Percentiles rank a stretch among this genome's conserved stretches.
phyloP scores from a whole-genome alignment of 306 rosid species.

The Gynostemma pentaphyllum region DNA sequence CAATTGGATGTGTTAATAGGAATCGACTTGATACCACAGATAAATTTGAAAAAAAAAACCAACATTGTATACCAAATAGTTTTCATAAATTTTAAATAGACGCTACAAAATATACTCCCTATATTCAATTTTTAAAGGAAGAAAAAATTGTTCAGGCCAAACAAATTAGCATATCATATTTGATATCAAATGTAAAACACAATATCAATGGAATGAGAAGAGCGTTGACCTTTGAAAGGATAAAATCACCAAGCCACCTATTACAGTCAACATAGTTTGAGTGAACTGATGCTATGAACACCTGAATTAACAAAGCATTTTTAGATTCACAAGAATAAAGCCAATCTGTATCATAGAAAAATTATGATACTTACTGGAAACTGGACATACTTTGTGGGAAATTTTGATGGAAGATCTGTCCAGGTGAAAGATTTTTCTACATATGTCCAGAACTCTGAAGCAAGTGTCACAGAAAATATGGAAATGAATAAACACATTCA shows the following conservation, averaged over 20 bases:
- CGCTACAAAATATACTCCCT: background rate
- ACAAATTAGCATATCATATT: background rate
- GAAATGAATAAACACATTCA: too few relatives aligned
- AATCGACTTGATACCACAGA: background rate
- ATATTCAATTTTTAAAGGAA: too few relatives aligned
- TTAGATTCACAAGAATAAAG: constrained; percentile 7
- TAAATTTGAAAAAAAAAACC: background rate
- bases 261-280: constrained; percentile 91
- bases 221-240: constrained; percentile 81
- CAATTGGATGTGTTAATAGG: background rate
- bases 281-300: constrained; percentile 70
- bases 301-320: constrained; percentile 33
- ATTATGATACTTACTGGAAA: constrained; percentile 64
- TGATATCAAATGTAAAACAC: background rate
- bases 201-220: background rate
- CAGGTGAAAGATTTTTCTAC: constrained; percentile 92
- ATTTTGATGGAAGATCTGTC: constrained; percentile 93
- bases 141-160: background rate
- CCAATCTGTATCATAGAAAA: constrained; percentile 11
- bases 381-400: constrained; percentile 93
- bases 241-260: constrained; percentile 96
- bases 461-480: too few relatives aligned
- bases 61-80: background rate
- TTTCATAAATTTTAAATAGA: background rate
- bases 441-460: constrained; percentile 81